Evolutionary conservation across 768 basidiomycete genomes (phyloP).

Genomic region (Rhodotorula diobovata): DNA sequence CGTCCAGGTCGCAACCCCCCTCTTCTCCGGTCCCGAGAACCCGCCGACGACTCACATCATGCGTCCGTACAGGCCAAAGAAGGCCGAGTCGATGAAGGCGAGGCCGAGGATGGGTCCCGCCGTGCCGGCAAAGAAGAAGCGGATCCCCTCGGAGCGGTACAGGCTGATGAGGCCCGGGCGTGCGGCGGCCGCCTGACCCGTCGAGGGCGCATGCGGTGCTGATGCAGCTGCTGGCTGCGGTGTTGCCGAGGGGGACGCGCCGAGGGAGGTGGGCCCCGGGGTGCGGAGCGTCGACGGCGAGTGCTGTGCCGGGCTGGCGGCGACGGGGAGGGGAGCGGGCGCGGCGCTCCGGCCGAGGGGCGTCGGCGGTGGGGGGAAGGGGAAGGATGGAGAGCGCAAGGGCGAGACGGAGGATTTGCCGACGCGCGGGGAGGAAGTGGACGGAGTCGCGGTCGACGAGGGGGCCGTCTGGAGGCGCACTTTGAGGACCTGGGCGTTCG

Average conservation of each 20-base stretch:
- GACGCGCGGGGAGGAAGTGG: slow-evolving; percentile 18
- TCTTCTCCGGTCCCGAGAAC: too few relatives aligned
- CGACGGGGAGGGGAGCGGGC: background rate
- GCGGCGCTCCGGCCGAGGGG: background rate
- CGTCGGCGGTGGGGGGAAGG: slow-evolving; percentile 3
- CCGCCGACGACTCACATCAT: slow-evolving; percentile 36
- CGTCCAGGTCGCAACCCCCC: too few relatives aligned
- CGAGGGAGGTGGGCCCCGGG: background rate
- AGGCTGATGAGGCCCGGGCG: slow-evolving; percentile 16
- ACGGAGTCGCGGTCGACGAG: slow-evolving; percentile 5
- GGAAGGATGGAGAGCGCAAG: slow-evolving; percentile 11
- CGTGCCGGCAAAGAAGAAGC: slow-evolving; percentile 39
- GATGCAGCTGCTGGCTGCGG: too few relatives aligned
- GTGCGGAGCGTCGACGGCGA: slow-evolving; percentile 2
- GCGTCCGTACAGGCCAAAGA: slow-evolving; percentile 38
- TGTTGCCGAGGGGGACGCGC: background rate
- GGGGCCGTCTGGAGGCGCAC: slow-evolving; percentile 35
- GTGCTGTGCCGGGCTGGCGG: slow-evolving; percentile 1
- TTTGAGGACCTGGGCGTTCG: slow-evolving; percentile 35
- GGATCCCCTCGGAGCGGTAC: slow-evolving; percentile 32
- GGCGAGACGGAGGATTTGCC: slow-evolving; percentile 30
- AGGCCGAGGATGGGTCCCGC: slow-evolving; percentile 38
- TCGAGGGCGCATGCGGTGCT: background rate
- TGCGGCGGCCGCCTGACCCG: background rate
- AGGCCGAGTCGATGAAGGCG: slow-evolving; percentile 39